These are phyloP conservation scores for Terfezia claveryi DNA, from an alignment of 495 filamentous ascomycete genomes.

Conservation along the genomic window DNA sequence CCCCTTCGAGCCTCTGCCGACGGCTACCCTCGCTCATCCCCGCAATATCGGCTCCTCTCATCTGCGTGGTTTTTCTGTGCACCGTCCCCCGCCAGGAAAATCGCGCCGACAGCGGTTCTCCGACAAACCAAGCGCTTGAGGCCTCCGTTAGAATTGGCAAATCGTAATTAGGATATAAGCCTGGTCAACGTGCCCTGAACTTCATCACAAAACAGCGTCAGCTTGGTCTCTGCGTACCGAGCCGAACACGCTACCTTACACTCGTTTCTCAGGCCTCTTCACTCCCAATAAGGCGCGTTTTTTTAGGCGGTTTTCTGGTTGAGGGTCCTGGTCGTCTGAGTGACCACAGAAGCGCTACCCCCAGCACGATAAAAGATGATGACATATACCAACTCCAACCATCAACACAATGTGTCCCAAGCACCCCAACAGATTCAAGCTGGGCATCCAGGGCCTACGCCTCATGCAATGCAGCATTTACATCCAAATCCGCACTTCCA, in stretches of 20 bases:
- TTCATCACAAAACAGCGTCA: no score
- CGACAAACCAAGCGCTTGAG: no score
- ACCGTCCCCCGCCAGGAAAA: no score
- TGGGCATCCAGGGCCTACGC: constrained; percentile 15
- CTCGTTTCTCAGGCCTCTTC: background rate
- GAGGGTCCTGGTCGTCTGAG: background rate
- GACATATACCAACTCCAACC: constrained; percentile 11
- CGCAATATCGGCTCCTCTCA: background rate
- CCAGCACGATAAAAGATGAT: constrained; percentile 8
- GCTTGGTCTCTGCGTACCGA: no score
- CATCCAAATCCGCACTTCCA: constrained; percentile 15
- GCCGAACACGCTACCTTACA: no score
- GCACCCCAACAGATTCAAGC: constrained; percentile 16
- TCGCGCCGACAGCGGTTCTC: no score
- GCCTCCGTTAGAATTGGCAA: no score
- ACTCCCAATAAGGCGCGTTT: background rate
- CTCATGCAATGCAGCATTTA: constrained; percentile 14
- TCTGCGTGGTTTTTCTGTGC: no score
- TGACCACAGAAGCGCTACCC: background rate
- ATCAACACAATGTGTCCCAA: constrained; percentile 18
- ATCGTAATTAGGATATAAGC: no score
- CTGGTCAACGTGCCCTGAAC: no score
- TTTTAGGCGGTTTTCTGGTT: background rate
- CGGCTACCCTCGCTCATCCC: background rate
- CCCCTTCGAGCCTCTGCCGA: background rate